Conservation (phyloP, 2,329 filamentous ascomycete species). For the Alternaria rosae region DNA sequence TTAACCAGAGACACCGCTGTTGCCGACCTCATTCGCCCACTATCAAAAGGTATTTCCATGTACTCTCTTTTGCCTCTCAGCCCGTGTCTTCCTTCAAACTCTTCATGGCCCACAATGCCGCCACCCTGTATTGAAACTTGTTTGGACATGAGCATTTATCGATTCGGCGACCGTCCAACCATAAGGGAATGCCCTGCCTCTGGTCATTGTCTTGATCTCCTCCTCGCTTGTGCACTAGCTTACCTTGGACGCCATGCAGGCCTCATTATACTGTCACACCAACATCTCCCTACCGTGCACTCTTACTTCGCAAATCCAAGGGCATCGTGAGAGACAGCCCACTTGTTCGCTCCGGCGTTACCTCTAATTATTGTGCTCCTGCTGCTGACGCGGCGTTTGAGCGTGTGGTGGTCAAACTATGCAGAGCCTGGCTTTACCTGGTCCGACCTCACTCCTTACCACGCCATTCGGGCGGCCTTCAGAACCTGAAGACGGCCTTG, state of each 20-base stretch:
- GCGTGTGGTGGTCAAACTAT: constrained; percentile 50
- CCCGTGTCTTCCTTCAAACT: constrained; percentile 4
- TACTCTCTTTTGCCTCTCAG: constrained; percentile 15
- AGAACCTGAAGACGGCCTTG: constrained; percentile 46
- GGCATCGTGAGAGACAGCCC: constrained; percentile 23
- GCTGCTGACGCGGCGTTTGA: constrained; percentile 47
- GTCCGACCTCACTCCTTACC: constrained; percentile 45
- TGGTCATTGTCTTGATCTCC: constrained; percentile 23
- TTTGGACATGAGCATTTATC: constrained; percentile 25
- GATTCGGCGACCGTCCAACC: constrained; percentile 17
- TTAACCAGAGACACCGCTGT: not conserved
- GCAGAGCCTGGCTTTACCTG: constrained; percentile 52
- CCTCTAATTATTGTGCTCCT: constrained; percentile 39
- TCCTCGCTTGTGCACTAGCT: constrained; percentile 38
- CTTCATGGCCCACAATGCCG: constrained; percentile 1
- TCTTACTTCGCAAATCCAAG: constrained; percentile 27
- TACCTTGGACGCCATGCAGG: constrained; percentile 45
- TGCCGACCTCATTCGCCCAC: not conserved
- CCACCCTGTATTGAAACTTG: not conserved
- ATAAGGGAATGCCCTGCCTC: constrained; percentile 8
- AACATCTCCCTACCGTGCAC: constrained; percentile 27
- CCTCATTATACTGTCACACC: constrained; percentile 30
- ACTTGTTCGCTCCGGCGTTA: constrained; percentile 29
- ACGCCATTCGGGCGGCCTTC: constrained; percentile 49
- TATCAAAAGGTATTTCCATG: constrained; percentile 38